Conservation (phyloP, 2,329 filamentous ascomycete species). For the Paecilomyces variotii region DNA sequence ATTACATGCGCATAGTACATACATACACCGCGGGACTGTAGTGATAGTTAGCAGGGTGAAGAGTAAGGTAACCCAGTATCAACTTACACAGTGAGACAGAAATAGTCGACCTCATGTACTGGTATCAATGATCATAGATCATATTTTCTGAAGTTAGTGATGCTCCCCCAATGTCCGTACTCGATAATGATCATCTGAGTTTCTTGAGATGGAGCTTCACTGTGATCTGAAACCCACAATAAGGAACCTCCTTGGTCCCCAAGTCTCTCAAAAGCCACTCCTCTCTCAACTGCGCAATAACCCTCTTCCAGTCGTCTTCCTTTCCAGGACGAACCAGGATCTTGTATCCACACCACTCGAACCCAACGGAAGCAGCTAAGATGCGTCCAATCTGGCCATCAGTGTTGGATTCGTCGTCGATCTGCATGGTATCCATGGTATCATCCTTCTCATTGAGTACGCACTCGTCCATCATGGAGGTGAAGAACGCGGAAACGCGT, state of each 20-base stretch:
- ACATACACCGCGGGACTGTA: slow-evolving; percentile 53
- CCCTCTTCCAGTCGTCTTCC: slow-evolving; percentile 9
- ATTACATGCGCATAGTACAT: slow-evolving; percentile 94
- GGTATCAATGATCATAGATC: slow-evolving; percentile 92
- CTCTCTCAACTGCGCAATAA: slow-evolving; percentile 8
- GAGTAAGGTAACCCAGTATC: neutral
- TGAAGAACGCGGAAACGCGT: slow-evolving; percentile 10
- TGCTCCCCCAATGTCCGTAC: slow-evolving; percentile 26
- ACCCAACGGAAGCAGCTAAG: slow-evolving; percentile 12
- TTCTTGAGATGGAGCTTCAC: neutral
- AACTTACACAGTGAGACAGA: slow-evolving; percentile 66
- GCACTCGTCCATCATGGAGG: slow-evolving; percentile 9
- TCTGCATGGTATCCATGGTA: slow-evolving; percentile 4
- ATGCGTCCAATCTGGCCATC: neutral
- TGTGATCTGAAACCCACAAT: neutral
- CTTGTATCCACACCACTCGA: slow-evolving; percentile 13
- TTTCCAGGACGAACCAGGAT: slow-evolving; percentile 12
- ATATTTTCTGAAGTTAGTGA: slow-evolving; percentile 67
- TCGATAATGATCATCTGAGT: neutral
- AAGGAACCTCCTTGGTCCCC: neutral
- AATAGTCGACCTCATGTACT: slow-evolving; percentile 85
- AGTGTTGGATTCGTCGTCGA: slow-evolving; percentile 2
- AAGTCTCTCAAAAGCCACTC: neutral
- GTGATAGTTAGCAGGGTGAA: slow-evolving; percentile 4
- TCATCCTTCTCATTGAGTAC: slow-evolving; percentile 6